phyloP scores from a whole-genome alignment of 225 moss, liverwort and hornwort genomes.

The Pleurozium schreberi region DNA sequence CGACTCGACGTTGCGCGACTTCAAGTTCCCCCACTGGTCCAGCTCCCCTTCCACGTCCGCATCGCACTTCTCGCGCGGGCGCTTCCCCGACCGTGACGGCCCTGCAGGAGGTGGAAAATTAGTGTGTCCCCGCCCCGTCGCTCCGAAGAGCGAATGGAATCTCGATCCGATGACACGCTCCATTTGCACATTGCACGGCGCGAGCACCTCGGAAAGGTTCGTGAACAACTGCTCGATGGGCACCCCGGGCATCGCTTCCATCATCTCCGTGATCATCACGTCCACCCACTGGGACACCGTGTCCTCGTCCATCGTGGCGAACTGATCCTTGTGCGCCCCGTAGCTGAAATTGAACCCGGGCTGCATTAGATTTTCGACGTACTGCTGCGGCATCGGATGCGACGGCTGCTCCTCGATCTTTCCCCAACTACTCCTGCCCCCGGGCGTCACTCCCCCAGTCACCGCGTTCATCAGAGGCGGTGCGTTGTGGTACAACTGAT shows the following conservation, averaged over 20 bases:
- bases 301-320: conserved; percentile 41
- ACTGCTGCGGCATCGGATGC: conserved; percentile 8
- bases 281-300: conserved; percentile 55
- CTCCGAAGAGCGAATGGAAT: conserved; percentile 30
- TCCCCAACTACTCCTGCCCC: conserved; percentile 17
- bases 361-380: conserved; percentile 7
- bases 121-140: background rate
- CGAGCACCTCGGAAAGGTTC: conserved; percentile 49
- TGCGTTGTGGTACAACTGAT: conserved; percentile 15
- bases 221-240: conserved; percentile 58
- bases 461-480: background rate
- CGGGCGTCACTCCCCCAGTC: background rate
- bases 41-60: background rate
- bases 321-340: conserved; percentile 19
- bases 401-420: conserved; percentile 24
- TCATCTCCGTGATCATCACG: conserved; percentile 63
- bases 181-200: conserved; percentile 32
- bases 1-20: conserved; percentile 1
- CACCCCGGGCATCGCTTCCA: conserved; percentile 59
- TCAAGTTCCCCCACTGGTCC: conserved; percentile 12
- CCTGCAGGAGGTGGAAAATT: background rate
- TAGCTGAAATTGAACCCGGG: conserved; percentile 9
- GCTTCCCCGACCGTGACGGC: conserved; percentile 12
- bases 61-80: conserved; percentile 21
- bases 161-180: conserved; percentile 50